Conservation (phyloP, 2,329 filamentous ascomycete genomes). For the Calonectria pteridis region DNA sequence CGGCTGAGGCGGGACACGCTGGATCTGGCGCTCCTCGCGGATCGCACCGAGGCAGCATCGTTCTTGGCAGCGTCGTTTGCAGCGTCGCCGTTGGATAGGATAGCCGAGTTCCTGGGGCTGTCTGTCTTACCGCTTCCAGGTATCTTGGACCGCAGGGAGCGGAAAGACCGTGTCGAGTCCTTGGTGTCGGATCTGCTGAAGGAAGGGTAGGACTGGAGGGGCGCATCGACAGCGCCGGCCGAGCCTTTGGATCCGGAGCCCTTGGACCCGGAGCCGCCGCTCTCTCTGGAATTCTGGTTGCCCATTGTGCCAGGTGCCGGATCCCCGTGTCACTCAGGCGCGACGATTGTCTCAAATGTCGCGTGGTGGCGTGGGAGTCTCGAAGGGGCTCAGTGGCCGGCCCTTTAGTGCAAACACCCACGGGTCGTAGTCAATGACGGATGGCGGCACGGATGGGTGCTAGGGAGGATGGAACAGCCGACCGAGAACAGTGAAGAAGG, state of each 20-base stretch:
- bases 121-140: conserved; percentile 79
- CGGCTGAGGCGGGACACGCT: conserved; percentile 60
- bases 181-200: conserved; percentile 94
- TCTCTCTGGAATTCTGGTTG: conserved; percentile 78
- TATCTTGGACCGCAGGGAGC: conserved; percentile 89
- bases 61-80: conserved; percentile 68
- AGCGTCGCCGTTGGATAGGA: conserved; percentile 72
- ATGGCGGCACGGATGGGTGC: conserved; percentile 38
- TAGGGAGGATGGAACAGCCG: conserved; percentile 68
- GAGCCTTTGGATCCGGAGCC: conserved; percentile 65
- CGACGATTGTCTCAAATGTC: conserved; percentile 46
- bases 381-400: conserved; percentile 37
- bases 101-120: conserved; percentile 82
- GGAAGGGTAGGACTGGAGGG: conserved; percentile 87
- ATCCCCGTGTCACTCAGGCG: conserved; percentile 36
- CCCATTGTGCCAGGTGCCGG: conserved; percentile 67
- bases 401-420: conserved; percentile 30
- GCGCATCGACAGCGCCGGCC: conserved; percentile 57
- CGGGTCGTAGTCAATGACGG: conserved; percentile 24
- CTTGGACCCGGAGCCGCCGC: conserved; percentile 60
- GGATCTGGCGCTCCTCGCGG: conserved; percentile 71
- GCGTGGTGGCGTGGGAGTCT: conserved; percentile 43
- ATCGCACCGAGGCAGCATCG: conserved; percentile 82
- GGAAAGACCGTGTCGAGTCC: conserved; percentile 89
- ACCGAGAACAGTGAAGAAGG: conserved; percentile 64